Evolutionary conservation across 177 flowering plant species (phyloP), one percentile per base, ranked within the genome.

Genomic region (Vitis hybrid): DNA sequence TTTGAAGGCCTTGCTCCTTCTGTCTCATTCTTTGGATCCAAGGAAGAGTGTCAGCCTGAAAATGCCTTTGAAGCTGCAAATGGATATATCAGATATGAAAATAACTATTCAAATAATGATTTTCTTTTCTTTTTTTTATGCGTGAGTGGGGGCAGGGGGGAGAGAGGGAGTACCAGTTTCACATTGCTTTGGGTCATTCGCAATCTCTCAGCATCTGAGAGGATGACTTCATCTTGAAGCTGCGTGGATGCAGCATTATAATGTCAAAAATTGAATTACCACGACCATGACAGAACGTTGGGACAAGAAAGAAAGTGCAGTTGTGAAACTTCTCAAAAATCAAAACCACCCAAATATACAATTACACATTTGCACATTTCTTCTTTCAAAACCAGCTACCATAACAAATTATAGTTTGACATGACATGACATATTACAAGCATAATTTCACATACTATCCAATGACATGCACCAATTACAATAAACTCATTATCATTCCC

Each of bases 151-250:
- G 21, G 4, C 21, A 59, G 50, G 50, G 48, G 63, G 15, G 46
- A n/a, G 70, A 71, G 68, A 58, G 30, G 65, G 30, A 62, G 7
- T 58, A 93, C 98, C 95, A 87, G 82, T 81, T 95, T 95, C 67
- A 90, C 97, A 81, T 95, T 95, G 77, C 84, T 85, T 77, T 91
- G 98, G 6, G 97, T 95, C 79, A 80, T 85, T 58, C 81, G 80
- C 69, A 95, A 82, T 78, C 99, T 88, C 77, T 91, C 98, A 14
- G 92, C 82, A 82, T 95, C 99, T 27, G 99, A 91, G 71, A 85
- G 63, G 70, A 95, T 85, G 59, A 89, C 98, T 77, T 95, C 97
- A 85, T 95, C 99, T 83, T 95, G 97, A 62, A 95, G 82, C 98
- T 95, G 90, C 83, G 9, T 41, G 46, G 77, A 57, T 30, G 58